Conservation (phyloP, 768 basidiomycete species). For the Serendipita vermifera region DNA sequence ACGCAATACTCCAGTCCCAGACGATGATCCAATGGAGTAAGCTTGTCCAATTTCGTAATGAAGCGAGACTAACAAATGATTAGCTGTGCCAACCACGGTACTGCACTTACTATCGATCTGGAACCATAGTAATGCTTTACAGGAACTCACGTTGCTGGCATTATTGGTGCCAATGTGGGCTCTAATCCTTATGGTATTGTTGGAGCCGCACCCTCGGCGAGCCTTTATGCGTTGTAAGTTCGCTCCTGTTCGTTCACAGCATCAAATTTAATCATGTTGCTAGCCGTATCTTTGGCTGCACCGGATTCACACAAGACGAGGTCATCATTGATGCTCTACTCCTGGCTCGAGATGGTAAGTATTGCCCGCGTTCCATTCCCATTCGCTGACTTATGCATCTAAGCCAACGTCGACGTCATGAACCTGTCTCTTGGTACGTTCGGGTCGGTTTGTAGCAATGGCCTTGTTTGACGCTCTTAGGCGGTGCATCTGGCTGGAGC, state of each 20-base stretch:
- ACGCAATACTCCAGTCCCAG: conserved; percentile 37
- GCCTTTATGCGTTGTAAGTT: conserved; percentile 35
- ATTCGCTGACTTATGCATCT: neutral
- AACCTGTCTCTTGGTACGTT: conserved; percentile 45
- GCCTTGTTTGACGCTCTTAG: too few relatives aligned
- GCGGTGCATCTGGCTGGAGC: conserved; percentile 52
- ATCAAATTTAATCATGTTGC: neutral
- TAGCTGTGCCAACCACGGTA: neutral
- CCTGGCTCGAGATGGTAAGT: conserved; percentile 37
- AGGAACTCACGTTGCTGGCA: conserved; percentile 45
- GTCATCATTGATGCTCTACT: conserved; percentile 40
- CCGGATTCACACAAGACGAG: conserved; percentile 29
- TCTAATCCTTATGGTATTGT: conserved; percentile 48
- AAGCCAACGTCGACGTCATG: conserved; percentile 34
- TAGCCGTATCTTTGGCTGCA: conserved; percentile 46
- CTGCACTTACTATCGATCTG: conserved; percentile 17
- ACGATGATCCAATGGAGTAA: conserved; percentile 40
- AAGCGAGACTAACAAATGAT: conserved; percentile 17
- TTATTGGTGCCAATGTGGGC: conserved; percentile 46
- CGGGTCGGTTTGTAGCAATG: too few relatives aligned
- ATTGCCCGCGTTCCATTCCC: neutral
- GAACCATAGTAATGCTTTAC: neutral
- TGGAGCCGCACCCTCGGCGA: conserved; percentile 54
- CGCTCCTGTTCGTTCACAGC: neutral
- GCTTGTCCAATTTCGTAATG: conserved; percentile 16